Percentiles rank a stretch among this genome's conserved stretches.
phyloP scores from a whole-genome alignment of 306 rosid genomes.

The Cicer cuneatum region DNA sequence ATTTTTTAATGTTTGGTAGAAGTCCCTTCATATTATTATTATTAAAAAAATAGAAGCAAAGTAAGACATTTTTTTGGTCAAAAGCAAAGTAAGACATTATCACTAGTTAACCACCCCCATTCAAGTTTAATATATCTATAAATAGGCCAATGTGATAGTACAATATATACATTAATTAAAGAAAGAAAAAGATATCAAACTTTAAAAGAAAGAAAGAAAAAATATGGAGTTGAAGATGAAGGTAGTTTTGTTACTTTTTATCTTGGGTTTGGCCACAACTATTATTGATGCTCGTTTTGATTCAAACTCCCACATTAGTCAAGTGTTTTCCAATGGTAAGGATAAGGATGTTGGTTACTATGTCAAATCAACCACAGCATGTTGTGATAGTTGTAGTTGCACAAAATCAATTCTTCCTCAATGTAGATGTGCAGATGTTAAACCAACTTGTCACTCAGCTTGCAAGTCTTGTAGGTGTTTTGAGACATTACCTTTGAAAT shows the following conservation, averaged over 20 bases:
- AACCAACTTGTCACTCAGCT: slow-evolving; percentile 31
- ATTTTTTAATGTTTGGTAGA: too few species aligned
- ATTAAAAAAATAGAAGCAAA: background rate
- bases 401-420: slow-evolving; percentile 12
- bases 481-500: background rate
- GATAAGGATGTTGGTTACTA: too few species aligned
- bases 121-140: background rate
- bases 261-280: slow-evolving; percentile 11
- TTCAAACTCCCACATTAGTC: background rate
- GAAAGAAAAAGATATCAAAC: background rate
- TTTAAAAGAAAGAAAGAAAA: background rate
- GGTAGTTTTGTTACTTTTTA: background rate
- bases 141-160: background rate
- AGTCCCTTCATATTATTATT: too few species aligned
- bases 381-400: slow-evolving; percentile 18
- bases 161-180: background rate
- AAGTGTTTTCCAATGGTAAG: background rate
- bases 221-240: slow-evolving; percentile 29
- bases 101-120: background rate
- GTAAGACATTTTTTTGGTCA: background rate
- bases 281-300: slow-evolving; percentile 39
- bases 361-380: background rate
- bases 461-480: background rate
- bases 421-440: background rate
- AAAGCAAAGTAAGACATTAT: background rate